Evolutionary conservation across 1,284 basidiomycete genomes (phyloP).

Genomic region (Apiotrichum montevideense): DNA sequence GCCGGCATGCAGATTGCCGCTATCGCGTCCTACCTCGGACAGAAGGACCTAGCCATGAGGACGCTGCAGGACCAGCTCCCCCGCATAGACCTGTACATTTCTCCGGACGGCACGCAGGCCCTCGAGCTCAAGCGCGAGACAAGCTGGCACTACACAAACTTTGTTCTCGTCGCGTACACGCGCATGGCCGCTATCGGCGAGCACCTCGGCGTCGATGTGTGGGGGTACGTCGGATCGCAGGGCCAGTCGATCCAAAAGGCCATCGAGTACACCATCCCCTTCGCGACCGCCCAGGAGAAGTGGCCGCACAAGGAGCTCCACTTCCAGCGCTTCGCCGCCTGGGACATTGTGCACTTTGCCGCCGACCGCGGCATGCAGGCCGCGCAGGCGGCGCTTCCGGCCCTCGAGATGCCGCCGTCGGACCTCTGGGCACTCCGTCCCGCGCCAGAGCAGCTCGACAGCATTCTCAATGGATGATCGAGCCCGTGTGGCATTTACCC

Average conservation of each 20-base stretch:
- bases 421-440: slow-evolving; percentile 7
- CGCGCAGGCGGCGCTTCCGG: neutral
- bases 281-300: neutral
- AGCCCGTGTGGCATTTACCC: too few species aligned
- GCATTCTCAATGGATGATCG: neutral
- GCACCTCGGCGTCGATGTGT: slow-evolving; percentile 7
- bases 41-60: neutral
- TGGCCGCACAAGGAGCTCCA: slow-evolving; percentile 8
- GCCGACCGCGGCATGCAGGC: slow-evolving; percentile 7
- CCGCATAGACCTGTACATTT: slow-evolving; percentile 3
- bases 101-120: slow-evolving; percentile 6
- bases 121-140: slow-evolving; percentile 6
- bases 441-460: slow-evolving; percentile 11
- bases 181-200: slow-evolving; percentile 10
- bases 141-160: slow-evolving; percentile 8
- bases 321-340: slow-evolving; percentile 6
- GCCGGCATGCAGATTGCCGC: slow-evolving; percentile 11
- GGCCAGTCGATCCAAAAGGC: slow-evolving; percentile 7
- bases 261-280: slow-evolving; percentile 3
- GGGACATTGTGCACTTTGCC: slow-evolving; percentile 6
- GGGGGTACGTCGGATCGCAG: slow-evolving; percentile 9
- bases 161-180: slow-evolving; percentile 8
- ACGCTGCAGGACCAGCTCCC: neutral
- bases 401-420: slow-evolving; percentile 3
- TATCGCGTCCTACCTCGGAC: slow-evolving; percentile 4